Conservation (phyloP, 345 rosid species). For the Isatis tinctoria region DNA sequence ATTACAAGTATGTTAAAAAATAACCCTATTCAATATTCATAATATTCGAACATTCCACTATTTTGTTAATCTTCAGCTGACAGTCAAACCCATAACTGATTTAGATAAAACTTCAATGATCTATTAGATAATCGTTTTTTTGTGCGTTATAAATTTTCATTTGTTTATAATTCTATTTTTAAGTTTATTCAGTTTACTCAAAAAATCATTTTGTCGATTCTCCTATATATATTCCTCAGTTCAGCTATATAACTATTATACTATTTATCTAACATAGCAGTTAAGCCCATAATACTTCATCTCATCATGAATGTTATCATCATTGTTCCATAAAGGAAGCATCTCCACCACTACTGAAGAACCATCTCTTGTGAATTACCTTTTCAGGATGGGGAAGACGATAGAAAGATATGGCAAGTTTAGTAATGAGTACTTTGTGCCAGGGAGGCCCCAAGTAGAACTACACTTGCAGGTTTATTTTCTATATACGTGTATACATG, state of each 20-base stretch:
- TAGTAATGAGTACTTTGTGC: constrained; percentile 26
- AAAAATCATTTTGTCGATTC: not conserved
- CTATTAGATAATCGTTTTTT: not conserved
- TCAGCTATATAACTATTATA: not conserved
- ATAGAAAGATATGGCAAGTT: constrained; percentile 43
- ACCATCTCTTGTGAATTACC: not conserved
- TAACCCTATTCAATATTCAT: too few relatives aligned
- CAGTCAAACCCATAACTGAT: not conserved
- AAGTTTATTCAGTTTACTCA: not conserved
- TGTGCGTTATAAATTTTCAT: not conserved
- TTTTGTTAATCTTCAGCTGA: not conserved
- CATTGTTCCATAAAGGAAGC: not conserved
- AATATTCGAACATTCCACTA: too few relatives aligned
- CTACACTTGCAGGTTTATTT: constrained; percentile 39
- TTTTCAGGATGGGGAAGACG: constrained; percentile 47
- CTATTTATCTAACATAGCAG: not conserved
- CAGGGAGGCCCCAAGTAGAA: constrained; percentile 22
- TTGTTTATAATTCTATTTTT: not conserved
- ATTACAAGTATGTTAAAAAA: too few relatives aligned
- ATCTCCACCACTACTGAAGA: not conserved
- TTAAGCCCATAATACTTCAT: not conserved
- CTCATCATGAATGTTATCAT: constrained; percentile 1
- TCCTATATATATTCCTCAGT: not conserved
- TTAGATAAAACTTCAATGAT: not conserved
- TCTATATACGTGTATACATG: not conserved